phyloP scores from a whole-genome alignment of 352 stramenopile genomes.

The Salisapilia sapeloensis region DNA sequence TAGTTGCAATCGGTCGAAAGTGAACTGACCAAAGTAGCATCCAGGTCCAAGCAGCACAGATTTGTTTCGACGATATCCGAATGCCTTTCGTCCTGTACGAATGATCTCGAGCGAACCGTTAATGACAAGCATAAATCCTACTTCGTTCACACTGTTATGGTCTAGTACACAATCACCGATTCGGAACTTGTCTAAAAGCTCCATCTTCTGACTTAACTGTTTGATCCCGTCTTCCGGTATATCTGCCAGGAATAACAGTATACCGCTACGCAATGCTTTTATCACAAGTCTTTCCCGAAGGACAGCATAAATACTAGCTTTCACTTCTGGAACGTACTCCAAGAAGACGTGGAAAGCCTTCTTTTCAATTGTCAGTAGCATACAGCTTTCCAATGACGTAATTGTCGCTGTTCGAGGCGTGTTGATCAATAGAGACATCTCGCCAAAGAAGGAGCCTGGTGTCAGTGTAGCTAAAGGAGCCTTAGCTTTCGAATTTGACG shows the following conservation, averaged over 20 bases:
- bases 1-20: slow-evolving; percentile 45
- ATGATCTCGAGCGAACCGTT: slow-evolving; percentile 55
- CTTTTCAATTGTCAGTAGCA: slow-evolving; percentile 70
- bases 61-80: slow-evolving; percentile 14
- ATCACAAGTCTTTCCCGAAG: slow-evolving; percentile 50
- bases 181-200: slow-evolving; percentile 44
- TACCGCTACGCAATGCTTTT: slow-evolving; percentile 56
- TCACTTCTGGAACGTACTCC: slow-evolving; percentile 31
- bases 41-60: slow-evolving; percentile 45
- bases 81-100: slow-evolving; percentile 10
- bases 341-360: slow-evolving; percentile 48
- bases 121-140: slow-evolving; percentile 40
- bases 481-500: slow-evolving; percentile 29
- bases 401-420: slow-evolving; percentile 59
- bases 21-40: slow-evolving; percentile 58
- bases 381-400: slow-evolving; percentile 42
- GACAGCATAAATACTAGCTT: slow-evolving; percentile 25
- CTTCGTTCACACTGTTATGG: slow-evolving; percentile 13
- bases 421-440: slow-evolving; percentile 70
- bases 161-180: slow-evolving; percentile 40
- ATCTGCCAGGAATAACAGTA: slow-evolving; percentile 45
- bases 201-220: slow-evolving; percentile 31
- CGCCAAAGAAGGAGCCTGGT: slow-evolving; percentile 58
- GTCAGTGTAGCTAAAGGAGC: slow-evolving; percentile 37
- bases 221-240: slow-evolving; percentile 34